Base-by-base conservation (phyloP, 257 asterid species). In the Ophiorrhiza pumila region DNA sequence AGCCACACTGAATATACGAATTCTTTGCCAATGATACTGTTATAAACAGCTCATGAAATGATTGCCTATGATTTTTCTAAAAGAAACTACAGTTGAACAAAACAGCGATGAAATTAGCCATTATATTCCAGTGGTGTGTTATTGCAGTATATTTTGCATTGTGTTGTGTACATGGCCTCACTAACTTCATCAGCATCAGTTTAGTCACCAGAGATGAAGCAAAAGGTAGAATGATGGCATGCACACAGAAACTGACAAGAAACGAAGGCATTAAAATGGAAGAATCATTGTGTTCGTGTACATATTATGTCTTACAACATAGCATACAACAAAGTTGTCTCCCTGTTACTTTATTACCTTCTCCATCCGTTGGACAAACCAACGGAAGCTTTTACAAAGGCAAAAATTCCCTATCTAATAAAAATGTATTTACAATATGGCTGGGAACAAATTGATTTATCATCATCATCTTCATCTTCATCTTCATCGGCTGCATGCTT, bases 371-470 rank as follows among this genome's bases (percentile, higher is more conserved):
- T 68, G 47, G 71, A 47, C 83, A 75, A 60, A 73, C 75, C 68
- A 74, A 64, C 74, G 61, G 84, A 46, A 76, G 75, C 71, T 76
- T n/a, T 59, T 73, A 69, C 78, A 29, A 7, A 52, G 76, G 81
- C 69, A 70, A 60, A 34, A 57, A 41, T 18, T 76, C 53, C 74
- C 78, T 67, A 73, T 74, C 71, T 60, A 58, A 72, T 69, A 55
- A 76, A 43, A 65, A 76, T 25, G 76, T 81, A 80, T 85, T 75
- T 80, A 83, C 85, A 77, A 63, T 39, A 68, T 32, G 50, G 60
- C 64, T 4, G 39, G 55, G 41, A 67, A 52, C 65, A n/a, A 35
- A 72, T 57, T 65, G 23, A 73, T 55, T 83, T 71, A 80, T 82
- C 71, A 58, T 78, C 74, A 11, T 65, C 75, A 59, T 75, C 66